A percentile compares a stretch with the other conserved stretches of the same genome.
These are phyloP conservation scores for Phaeotremella skinneri DNA, from an alignment of 768 basidiomycete species.

Conservation along the genomic window DNA sequence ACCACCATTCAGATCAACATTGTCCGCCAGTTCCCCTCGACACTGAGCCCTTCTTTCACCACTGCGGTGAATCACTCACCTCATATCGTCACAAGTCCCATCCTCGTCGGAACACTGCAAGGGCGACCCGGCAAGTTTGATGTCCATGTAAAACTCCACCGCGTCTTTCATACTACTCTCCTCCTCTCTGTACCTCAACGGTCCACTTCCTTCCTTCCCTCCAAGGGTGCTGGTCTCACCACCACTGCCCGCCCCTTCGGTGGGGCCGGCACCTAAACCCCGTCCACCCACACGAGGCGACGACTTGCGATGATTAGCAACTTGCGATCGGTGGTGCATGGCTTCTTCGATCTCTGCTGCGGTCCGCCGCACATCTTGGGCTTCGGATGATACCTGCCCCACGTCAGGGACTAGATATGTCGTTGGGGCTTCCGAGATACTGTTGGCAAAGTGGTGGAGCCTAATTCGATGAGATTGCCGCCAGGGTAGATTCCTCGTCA, in stretches of 20 bases:
- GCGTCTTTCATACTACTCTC: slow-evolving; percentile 22
- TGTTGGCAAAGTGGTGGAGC: slow-evolving; percentile 45
- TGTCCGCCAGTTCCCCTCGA: too few species aligned
- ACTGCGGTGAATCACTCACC: slow-evolving; percentile 23
- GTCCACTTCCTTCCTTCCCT: background rate
- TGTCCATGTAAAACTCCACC: slow-evolving; percentile 42
- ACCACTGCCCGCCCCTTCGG: background rate
- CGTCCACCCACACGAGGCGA: background rate
- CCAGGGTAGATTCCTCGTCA: slow-evolving; percentile 44
- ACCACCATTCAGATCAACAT: slow-evolving; percentile 3
- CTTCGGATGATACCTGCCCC: slow-evolving; percentile 17
- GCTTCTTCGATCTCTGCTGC: background rate
- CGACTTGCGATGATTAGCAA: background rate
- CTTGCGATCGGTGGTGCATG: slow-evolving; percentile 1
- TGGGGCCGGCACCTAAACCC: too few species aligned
- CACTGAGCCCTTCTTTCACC: background rate
- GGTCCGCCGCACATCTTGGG: background rate
- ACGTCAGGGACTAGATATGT: slow-evolving; percentile 42
- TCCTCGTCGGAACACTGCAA: slow-evolving; percentile 49
- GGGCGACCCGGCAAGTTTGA: slow-evolving; percentile 46
- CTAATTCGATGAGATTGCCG: slow-evolving; percentile 46
- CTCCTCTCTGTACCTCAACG: slow-evolving; percentile 26
- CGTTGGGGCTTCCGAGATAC: slow-evolving; percentile 25
- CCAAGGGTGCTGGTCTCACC: background rate
- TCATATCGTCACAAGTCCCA: slow-evolving; percentile 49